Percentiles rank a stretch among this genome's conserved stretches.
Conservation (phyloP, 2,329 filamentous ascomycete species). For the Penicillium sp. region DNA sequence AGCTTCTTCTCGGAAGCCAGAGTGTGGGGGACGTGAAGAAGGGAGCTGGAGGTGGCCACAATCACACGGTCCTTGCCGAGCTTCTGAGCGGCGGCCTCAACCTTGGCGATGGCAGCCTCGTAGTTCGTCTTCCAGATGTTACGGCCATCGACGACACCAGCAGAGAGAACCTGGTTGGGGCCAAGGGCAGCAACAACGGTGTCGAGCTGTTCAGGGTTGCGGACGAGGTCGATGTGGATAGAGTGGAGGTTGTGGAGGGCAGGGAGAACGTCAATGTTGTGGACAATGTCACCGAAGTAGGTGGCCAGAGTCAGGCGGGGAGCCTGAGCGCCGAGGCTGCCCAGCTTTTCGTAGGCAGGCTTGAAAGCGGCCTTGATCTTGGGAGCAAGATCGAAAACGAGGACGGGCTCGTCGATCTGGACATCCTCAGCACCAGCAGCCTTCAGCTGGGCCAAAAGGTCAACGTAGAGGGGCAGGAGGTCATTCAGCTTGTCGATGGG, state of each 20-base stretch:
- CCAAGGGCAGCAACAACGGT: constrained; percentile 77
- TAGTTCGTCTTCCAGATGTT: constrained; percentile 99
- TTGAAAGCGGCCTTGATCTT: constrained; percentile 97
- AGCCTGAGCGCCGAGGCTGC: constrained; percentile 65
- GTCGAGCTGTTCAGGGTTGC: constrained; percentile 95
- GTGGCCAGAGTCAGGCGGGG: constrained; percentile 88
- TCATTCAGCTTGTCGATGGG: constrained; percentile 92
- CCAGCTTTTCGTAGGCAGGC: constrained; percentile 88
- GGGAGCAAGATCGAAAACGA: constrained; percentile 86
- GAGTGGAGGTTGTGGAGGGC: constrained; percentile 68
- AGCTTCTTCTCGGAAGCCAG: constrained; percentile 98
- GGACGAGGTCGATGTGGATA: constrained; percentile 92
- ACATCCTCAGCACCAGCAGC: constrained; percentile 91
- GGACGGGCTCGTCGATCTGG: constrained; percentile 95
- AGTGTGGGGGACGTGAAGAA: constrained; percentile 97
- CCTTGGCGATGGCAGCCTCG: constrained; percentile 84
- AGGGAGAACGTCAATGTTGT: constrained; percentile 91
- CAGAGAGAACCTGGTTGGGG: constrained; percentile 83
- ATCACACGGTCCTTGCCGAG: constrained; percentile 97
- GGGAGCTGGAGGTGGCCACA: constrained; percentile 92
- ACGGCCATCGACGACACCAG: constrained; percentile 94
- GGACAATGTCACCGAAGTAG: constrained; percentile 98
- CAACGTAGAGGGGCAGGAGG: constrained; percentile 88
- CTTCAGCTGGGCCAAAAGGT: constrained; percentile 91
- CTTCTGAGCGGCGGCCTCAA: constrained; percentile 88